Evolutionary conservation across 257 asterid species (phyloP).

Genomic region (Handroanthus guayacan): DNA sequence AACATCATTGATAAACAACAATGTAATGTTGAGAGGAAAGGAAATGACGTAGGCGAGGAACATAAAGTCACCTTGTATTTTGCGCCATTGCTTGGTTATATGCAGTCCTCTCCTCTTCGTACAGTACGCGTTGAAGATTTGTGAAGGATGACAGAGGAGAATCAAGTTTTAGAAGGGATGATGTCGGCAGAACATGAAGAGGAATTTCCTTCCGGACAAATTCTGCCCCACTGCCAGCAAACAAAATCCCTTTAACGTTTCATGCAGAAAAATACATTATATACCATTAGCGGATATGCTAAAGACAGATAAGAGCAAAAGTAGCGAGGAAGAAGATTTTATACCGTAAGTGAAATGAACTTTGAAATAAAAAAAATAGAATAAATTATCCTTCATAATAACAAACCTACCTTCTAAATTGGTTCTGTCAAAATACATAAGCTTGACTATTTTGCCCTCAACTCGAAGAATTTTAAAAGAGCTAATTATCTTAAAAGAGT

Average conservation of each 20-base stretch:
- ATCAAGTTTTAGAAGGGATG: constrained; percentile 71
- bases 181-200: constrained; percentile 77
- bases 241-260: constrained; percentile 30
- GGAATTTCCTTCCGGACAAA: constrained; percentile 90
- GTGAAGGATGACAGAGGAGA: constrained; percentile 79
- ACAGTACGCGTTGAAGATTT: constrained; percentile 80
- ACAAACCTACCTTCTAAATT: too few relatives aligned
- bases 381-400: too few relatives aligned
- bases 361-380: too few relatives aligned
- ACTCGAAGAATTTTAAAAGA: too few relatives aligned
- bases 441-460: too few relatives aligned
- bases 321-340: background rate
- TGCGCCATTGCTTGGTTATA: constrained; percentile 78
- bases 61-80: constrained; percentile 62
- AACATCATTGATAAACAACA: constrained; percentile 6
- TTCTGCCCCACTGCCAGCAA: constrained; percentile 91
- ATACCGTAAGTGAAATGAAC: background rate
- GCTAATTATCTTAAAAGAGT: too few relatives aligned
- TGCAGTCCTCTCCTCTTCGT: constrained; percentile 92
- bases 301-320: background rate
- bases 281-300: background rate
- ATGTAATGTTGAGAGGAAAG: background rate
- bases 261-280: constrained; percentile 8
- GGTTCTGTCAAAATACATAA: too few relatives aligned
- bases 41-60: background rate